Conservation (phyloP, 164 flowering plant species). For the Macadamia integrifolia region DNA sequence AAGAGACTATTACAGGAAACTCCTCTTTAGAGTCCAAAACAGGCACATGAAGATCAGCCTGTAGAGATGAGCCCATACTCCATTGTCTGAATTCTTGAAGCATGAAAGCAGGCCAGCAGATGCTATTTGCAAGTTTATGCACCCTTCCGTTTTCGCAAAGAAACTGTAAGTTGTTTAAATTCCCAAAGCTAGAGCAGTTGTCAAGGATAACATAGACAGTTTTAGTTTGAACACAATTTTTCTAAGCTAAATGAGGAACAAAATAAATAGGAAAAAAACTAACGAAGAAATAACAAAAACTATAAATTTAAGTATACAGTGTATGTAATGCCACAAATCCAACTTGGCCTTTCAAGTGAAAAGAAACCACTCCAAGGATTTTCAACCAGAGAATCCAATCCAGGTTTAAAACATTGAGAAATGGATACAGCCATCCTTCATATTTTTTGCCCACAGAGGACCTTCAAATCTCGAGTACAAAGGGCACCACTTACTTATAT, state of each 20-base stretch:
- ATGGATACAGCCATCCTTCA: not conserved
- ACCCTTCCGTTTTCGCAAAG: conserved; percentile 92
- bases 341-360: not conserved
- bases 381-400: not conserved
- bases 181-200: conserved; percentile 63
- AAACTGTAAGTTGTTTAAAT: conserved; percentile 85
- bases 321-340: not conserved
- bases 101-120: conserved; percentile 79
- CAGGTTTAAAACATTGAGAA: not conserved
- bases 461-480: not conserved
- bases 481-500: not conserved
- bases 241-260: no score
- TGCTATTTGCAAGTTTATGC: conserved; percentile 91
- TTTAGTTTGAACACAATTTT: not conserved
- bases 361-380: not conserved
- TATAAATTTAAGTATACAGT: not conserved
- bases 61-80: conserved; percentile 19
- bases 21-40: conserved; percentile 20
- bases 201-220: conserved; percentile 37
- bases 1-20: conserved; percentile 11
- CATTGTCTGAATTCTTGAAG: conserved; percentile 60
- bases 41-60: conserved; percentile 20
- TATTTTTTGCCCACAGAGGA: not conserved
- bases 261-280: not conserved
- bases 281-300: not conserved